Evolutionary conservation across 2,329 filamentous ascomycete genomes (phyloP), one percentile per base, ranked within the genome.

Genomic region (Colletotrichum tanaceti): DNA sequence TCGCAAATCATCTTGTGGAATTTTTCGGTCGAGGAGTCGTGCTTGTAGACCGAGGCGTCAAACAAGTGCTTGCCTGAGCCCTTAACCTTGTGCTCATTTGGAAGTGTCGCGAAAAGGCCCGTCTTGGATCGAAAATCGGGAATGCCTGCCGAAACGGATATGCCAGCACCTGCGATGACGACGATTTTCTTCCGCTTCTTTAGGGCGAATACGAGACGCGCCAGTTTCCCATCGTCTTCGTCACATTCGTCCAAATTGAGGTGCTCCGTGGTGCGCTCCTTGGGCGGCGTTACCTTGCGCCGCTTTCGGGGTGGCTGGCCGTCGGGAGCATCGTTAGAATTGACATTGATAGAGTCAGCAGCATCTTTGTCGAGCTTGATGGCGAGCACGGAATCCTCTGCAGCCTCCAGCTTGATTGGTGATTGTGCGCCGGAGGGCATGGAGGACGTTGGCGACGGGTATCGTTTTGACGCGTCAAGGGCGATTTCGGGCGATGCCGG

Each of bases 1-100:
- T 93, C 91, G 76, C 94, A 91, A 73, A 99, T 93, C 95, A 99
- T 98, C 77, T 92, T 90, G 79, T 99, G 96, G 78, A 99, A 99
- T 13, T 92, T 93, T 28, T 92, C 90, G 0, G 95, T 98, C 14
- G 94, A 93, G 24, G 88, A 86, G 77, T 97, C 91, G 82, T 97
- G 93, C 79, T 93, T 94, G 83, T 99, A 99, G 62, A 99, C 96
- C 9, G 95, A 97, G 60, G 96, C 96, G 81, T 99, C 96, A 77
- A 99, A 99, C 0, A 99, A 87, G 73, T 97, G 91, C 80, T 98
- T 98, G 60, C 96, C 96, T 0, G 96, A 98, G 24, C 92, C 89
- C 78, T 97, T 97, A 71, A 98, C 85, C 73, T 96, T 97, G 80
- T 98, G 93, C 76, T 97, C 91, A 70, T 89, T 91, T 72, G 93